phyloP scores from a whole-genome alignment of 441 rosid species.

The Gossypium schwendimanii region DNA sequence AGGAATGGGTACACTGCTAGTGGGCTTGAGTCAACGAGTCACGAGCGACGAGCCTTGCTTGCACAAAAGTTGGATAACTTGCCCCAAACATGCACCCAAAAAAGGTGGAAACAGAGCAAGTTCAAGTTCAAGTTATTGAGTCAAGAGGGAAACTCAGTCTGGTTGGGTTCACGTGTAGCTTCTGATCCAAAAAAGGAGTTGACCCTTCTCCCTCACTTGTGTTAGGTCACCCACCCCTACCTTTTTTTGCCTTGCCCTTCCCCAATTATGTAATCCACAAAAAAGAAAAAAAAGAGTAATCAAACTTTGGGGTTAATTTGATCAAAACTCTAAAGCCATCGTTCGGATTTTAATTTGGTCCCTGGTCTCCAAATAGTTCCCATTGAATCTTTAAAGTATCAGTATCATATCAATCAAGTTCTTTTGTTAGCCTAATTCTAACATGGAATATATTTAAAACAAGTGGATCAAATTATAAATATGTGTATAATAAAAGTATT shows the following conservation, averaged over 20 bases:
- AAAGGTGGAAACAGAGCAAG: constrained; percentile 5
- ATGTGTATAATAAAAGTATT: no score
- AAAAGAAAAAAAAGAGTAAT: background rate
- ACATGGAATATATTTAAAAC: no score
- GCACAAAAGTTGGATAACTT: background rate
- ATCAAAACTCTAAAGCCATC: no score
- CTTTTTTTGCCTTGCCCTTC: background rate
- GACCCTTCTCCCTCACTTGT: background rate
- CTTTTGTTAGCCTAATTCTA: no score
- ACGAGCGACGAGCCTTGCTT: constrained; percentile 10
- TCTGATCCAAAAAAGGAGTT: constrained; percentile 14
- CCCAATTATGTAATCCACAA: background rate
- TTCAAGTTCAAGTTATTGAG: background rate
- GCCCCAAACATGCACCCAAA: constrained; percentile 20
- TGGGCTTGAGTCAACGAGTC: constrained; percentile 11
- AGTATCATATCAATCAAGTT: no score
- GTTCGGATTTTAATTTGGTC: no score
- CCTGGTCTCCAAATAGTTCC: no score
- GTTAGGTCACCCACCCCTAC: constrained; percentile 6
- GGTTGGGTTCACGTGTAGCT: constrained; percentile 28
- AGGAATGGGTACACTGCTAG: background rate
- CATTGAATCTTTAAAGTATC: no score
- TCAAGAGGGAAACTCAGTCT: constrained; percentile 12
- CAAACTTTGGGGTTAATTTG: background rate
- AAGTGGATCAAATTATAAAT: no score